These are phyloP conservation scores for Apophysomyces elegans DNA, from an alignment of 371 early-diverging fungal species.

Conservation along the genomic window DNA sequence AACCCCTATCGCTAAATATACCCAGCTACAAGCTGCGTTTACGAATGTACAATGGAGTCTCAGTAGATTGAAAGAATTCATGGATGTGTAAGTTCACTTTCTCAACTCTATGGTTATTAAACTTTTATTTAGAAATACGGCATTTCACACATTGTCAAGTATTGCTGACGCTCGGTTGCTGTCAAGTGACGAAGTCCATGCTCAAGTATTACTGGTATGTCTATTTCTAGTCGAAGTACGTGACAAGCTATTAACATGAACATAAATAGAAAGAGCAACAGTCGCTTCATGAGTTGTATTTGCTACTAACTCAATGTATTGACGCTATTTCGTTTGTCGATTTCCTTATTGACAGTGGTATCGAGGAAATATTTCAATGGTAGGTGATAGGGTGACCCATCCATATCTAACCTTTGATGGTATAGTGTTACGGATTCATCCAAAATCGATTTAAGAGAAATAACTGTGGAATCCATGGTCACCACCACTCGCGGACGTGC, in stretches of 20 bases:
- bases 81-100: conserved; percentile 43
- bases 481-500: conserved; percentile 64
- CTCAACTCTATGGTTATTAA: background rate
- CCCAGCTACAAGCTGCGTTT: conserved; percentile 29
- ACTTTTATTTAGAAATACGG: conserved; percentile 26
- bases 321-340: conserved; percentile 80
- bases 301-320: conserved; percentile 65
- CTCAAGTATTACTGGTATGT: conserved; percentile 31
- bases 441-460: conserved; percentile 40
- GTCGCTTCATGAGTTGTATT: conserved; percentile 70
- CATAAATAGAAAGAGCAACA: conserved; percentile 63
- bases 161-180: conserved; percentile 33
- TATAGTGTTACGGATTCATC: conserved; percentile 39
- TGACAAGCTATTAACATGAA: conserved; percentile 16
- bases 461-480: conserved; percentile 68
- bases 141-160: conserved; percentile 32
- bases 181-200: conserved; percentile 26
- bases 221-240: background rate
- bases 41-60: conserved; percentile 52
- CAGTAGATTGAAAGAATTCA: conserved; percentile 47
- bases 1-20: background rate
- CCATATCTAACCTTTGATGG: background rate
- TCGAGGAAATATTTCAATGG: conserved; percentile 60
- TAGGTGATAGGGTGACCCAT: conserved; percentile 20
- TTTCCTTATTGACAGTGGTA: conserved; percentile 71